These are phyloP conservation scores for Paramyrothecium sp. DNA, from an alignment of 2,329 filamentous ascomycete genomes.

Conservation along the genomic window DNA sequence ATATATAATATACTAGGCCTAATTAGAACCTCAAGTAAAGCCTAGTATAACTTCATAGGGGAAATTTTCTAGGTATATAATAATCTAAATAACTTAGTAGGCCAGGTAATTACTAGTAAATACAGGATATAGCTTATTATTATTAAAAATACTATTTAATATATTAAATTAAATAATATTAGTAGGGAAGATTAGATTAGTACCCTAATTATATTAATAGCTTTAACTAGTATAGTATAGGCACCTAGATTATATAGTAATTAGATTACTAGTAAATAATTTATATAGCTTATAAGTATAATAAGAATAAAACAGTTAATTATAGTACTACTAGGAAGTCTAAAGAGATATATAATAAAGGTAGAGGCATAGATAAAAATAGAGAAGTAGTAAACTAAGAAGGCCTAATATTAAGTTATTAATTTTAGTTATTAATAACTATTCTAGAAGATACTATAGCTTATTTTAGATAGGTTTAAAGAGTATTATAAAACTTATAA, in stretches of 20 bases:
- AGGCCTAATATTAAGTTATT: background rate
- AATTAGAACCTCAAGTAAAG: background rate
- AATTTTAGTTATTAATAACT: background rate
- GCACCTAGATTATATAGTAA: no score
- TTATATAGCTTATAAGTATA: background rate
- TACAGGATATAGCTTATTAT: background rate
- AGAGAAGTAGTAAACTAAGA: background rate
- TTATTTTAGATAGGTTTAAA: background rate
- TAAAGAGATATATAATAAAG: background rate
- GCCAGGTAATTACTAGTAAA: background rate
- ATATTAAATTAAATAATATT: background rate
- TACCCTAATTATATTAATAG: background rate
- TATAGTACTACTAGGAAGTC: background rate
- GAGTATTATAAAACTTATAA: background rate
- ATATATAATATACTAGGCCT: background rate
- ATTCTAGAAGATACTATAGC: background rate
- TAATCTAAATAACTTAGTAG: background rate
- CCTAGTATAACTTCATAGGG: background rate
- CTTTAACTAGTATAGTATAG: background rate
- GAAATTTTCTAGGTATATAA: background rate
- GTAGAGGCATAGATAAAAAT: background rate
- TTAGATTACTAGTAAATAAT: background rate
- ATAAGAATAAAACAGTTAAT: background rate
- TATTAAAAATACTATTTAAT: background rate
- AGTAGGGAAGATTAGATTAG: background rate